Evolutionary conservation across 2,329 filamentous ascomycete species (phyloP), one percentile per base, ranked within the genome.

Genomic region (Aspergillus pseudonomiae): DNA sequence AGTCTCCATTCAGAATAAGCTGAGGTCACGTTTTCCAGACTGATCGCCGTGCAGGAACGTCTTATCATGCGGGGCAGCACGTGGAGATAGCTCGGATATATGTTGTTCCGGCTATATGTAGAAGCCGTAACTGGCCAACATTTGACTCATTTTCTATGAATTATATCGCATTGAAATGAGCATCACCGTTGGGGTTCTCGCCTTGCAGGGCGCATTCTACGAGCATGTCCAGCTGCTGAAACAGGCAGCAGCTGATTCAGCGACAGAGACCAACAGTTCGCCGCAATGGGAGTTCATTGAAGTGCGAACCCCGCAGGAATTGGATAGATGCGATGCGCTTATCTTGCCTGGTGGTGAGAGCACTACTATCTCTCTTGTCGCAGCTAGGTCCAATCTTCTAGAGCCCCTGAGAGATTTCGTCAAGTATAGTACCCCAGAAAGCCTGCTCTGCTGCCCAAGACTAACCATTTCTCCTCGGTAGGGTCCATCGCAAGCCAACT

Each of bases 341-440:
- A 88, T 99, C 74, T 88, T 99, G 54, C 95, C 95, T 3, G 95
- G 95, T 59, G 95, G 95, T 65, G 95, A 99, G 79, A 97, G 93
- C 79, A 98, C 95, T 1, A 90, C 94, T 4, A 96, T 99, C 70
- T 92, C 93, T 12, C 85, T 97, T 34, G 91, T 97, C 19, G 95
- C 95, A 4, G 88, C 88, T 26, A 87, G 94, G 67, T 93, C 91
- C 0, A 89, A 90, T 19, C 81, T 99, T 41, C 81, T 99, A 61
- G 92, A 96, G 70, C 93, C 93, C 3, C 80, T 99, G 65, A 84
- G 93, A 59, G 86, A 94, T 36, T 99, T 97, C 78, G 94, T 98
- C 74, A 97, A 97, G 89, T 94, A 80, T 75, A n/a, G 86, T 82
- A 30, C 19, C 21, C 34, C 26, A 32, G 39, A 41, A 21, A 54